These are phyloP conservation scores for Trichoderma brevicompactum DNA, from an alignment of 2,329 filamentous ascomycete genomes.

Conservation along the genomic window DNA sequence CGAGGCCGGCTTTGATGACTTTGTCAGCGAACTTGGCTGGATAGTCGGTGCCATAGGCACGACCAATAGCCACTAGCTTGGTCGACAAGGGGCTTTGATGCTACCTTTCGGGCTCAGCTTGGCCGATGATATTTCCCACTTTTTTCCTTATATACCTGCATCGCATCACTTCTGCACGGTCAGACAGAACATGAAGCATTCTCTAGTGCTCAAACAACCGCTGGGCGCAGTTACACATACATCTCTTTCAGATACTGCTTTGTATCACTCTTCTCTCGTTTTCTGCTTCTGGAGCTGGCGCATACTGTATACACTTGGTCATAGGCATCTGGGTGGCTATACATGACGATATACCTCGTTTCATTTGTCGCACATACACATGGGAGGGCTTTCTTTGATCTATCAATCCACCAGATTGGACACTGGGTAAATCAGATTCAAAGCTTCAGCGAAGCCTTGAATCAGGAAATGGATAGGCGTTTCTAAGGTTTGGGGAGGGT, in stretches of 20 bases:
- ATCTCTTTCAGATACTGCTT: neutral
- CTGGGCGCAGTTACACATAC: neutral
- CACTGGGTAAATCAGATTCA: neutral
- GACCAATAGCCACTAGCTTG: constrained; percentile 28
- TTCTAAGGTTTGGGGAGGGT: neutral
- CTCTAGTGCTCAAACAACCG: neutral
- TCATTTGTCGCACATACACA: neutral
- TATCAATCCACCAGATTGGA: neutral
- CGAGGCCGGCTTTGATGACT: constrained; percentile 47
- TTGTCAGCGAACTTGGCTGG: constrained; percentile 55
- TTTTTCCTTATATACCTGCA: neutral
- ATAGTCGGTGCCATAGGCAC: constrained; percentile 54
- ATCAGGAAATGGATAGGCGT: neutral
- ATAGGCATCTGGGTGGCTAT: neutral
- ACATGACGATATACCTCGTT: neutral
- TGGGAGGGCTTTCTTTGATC: neutral
- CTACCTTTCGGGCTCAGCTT: neutral
- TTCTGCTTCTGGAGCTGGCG: constrained; percentile 6
- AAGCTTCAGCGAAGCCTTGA: constrained; percentile 2
- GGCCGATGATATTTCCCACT: too few relatives aligned
- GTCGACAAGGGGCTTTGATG: neutral
- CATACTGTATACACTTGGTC: constrained; percentile 14
- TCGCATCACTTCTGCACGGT: neutral
- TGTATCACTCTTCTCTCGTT: constrained; percentile 7
- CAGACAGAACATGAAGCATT: neutral